phyloP scores from a whole-genome alignment of 2,329 filamentous ascomycete genomes.

The Zasmidium cellare region DNA sequence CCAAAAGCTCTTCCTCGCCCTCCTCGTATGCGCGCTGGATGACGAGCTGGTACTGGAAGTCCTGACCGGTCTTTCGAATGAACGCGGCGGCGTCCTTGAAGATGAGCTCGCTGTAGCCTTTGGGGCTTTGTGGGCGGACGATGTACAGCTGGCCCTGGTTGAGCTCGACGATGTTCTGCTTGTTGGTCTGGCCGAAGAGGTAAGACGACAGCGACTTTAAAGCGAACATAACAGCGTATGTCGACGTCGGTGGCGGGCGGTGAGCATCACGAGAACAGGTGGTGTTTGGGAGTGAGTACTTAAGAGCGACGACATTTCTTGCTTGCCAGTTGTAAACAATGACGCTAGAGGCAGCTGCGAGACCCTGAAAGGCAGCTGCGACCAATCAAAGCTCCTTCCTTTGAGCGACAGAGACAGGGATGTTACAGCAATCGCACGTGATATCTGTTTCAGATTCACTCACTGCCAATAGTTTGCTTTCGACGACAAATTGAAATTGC shows the following conservation, averaged over 20 bases:
- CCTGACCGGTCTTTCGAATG: constrained; percentile 88
- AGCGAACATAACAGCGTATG: constrained; percentile 31
- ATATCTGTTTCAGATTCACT: no score
- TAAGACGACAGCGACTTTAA: constrained; percentile 61
- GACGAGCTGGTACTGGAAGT: constrained; percentile 96
- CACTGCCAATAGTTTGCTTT: no score
- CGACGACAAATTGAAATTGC: no score
- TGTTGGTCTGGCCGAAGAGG: constrained; percentile 83
- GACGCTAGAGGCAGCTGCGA: background rate
- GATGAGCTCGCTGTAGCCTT: constrained; percentile 95
- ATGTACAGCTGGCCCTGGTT: constrained; percentile 96
- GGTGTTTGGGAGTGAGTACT: background rate
- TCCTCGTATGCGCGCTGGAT: constrained; percentile 96
- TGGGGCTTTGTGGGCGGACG: constrained; percentile 89
- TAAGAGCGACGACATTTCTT: background rate
- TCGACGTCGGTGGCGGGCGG: background rate
- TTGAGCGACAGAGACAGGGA: no score
- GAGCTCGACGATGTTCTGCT: constrained; percentile 92
- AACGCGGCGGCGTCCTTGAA: constrained; percentile 95
- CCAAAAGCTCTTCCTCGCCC: constrained; percentile 87
- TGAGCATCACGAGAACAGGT: constrained; percentile 15
- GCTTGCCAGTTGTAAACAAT: background rate
- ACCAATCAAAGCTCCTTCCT: background rate
- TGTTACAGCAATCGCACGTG: no score
- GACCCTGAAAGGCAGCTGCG: background rate